These are phyloP conservation scores for Ambrosiella cleistominuta DNA, from an alignment of 2,329 filamentous ascomycete genomes.

Conservation along the genomic window DNA sequence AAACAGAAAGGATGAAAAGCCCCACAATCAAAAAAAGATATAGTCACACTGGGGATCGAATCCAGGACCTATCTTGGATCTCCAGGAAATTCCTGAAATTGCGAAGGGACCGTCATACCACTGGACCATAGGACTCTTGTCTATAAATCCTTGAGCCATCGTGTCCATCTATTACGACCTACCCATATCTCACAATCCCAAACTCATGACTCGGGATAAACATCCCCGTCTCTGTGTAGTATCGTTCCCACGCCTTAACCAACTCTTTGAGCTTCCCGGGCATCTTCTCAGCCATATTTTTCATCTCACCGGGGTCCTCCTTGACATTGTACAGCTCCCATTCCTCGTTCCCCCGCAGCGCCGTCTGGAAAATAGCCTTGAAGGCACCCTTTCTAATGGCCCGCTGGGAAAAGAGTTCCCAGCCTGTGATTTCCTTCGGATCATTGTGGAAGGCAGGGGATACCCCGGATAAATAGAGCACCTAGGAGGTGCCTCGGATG, in stretches of 20 bases:
- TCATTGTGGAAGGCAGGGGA: not conserved
- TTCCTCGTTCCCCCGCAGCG: not conserved
- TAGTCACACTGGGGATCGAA: constrained; percentile 6
- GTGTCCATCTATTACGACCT: not conserved
- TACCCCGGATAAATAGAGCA: not conserved
- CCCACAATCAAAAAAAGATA: not conserved
- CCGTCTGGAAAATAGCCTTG: not conserved
- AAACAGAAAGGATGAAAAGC: too few species aligned
- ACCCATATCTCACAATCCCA: not conserved
- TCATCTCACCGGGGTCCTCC: not conserved
- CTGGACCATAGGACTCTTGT: not conserved
- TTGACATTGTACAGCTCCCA: not conserved
- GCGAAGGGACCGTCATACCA: not conserved
- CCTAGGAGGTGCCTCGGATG: not conserved
- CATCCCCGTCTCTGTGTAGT: not conserved
- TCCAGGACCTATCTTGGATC: constrained; percentile 1
- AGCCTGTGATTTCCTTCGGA: not conserved
- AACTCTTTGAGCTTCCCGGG: not conserved
- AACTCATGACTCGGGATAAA: not conserved
- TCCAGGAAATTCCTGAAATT: not conserved
- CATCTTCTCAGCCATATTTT: not conserved
- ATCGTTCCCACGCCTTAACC: not conserved
- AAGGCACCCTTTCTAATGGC: not conserved
- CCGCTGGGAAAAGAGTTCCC: not conserved
- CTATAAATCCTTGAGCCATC: not conserved